Conservation (phyloP, 768 basidiomycete species). For the Lentinus tigrinus region DNA sequence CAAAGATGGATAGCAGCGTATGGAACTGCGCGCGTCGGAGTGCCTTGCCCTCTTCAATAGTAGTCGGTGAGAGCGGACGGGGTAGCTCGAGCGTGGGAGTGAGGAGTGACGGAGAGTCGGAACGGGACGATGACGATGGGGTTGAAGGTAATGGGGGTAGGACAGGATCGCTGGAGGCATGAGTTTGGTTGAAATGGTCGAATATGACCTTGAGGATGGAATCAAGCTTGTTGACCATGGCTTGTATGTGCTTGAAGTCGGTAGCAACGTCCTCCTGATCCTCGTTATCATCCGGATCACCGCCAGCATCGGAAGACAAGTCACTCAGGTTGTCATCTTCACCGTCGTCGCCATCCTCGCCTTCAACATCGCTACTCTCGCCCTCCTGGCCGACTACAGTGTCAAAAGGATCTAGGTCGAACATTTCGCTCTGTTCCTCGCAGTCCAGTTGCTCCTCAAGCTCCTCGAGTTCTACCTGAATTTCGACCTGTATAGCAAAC, state of each 20-base stretch:
- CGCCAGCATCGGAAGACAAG: conserved; percentile 68
- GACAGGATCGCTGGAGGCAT: conserved; percentile 29
- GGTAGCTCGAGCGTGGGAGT: conserved; percentile 21
- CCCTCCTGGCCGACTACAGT: conserved; percentile 76
- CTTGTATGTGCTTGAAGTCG: conserved; percentile 68
- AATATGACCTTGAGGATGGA: conserved; percentile 82
- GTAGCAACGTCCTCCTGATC: conserved; percentile 43
- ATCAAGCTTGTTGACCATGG: conserved; percentile 92
- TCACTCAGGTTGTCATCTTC: conserved; percentile 65
- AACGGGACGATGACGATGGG: conserved; percentile 30
- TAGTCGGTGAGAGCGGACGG: conserved; percentile 22
- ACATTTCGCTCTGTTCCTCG: conserved; percentile 54
- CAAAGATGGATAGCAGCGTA: conserved; percentile 89
- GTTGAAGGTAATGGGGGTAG: conserved; percentile 22
- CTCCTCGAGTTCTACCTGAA: conserved; percentile 94
- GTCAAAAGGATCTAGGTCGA: conserved; percentile 86
- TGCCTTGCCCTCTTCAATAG: conserved; percentile 35
- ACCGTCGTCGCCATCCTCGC: conserved; percentile 48
- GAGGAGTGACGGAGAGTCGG: conserved; percentile 17
- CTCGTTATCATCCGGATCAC: conserved; percentile 43
- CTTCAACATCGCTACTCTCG: conserved; percentile 53
- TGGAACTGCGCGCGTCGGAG: conserved; percentile 70
- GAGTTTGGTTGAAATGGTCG: conserved; percentile 70
- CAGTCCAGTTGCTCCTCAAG: conserved; percentile 64
- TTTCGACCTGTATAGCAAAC: conserved; percentile 71